A percentile compares a stretch with the other conserved stretches of the same genome.
Evolutionary conservation across 495 filamentous ascomycete species (phyloP).

Genomic region (Hypoxylon lenormandii): DNA sequence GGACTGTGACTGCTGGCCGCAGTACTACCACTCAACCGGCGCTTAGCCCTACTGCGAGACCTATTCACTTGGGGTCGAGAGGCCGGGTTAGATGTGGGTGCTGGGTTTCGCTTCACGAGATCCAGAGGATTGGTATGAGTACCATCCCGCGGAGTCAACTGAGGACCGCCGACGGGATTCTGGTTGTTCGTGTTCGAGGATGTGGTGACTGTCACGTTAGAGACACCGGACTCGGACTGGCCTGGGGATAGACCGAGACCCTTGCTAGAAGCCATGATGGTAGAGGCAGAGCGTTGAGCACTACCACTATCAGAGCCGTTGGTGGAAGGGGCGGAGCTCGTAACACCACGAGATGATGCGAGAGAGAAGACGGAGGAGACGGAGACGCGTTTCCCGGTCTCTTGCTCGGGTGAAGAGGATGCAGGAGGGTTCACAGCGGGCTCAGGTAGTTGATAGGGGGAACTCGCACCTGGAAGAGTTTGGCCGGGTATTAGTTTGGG

Average conservation of each 20-base stretch:
- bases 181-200: constrained; percentile 56
- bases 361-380: constrained; percentile 74
- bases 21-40: constrained; percentile 81
- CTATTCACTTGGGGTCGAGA: constrained; percentile 63
- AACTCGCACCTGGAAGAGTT: constrained; percentile 42
- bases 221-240: constrained; percentile 64
- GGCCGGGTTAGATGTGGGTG: constrained; percentile 40
- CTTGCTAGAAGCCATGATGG: constrained; percentile 57
- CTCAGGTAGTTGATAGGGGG: constrained; percentile 58
- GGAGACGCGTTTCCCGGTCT: constrained; percentile 72
- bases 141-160: constrained; percentile 59
- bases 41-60: constrained; percentile 78
- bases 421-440: constrained; percentile 59
- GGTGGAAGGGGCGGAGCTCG: constrained; percentile 58
- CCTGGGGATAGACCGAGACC: constrained; percentile 49
- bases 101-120: constrained; percentile 49
- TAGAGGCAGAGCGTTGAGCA: constrained; percentile 49
- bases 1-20: constrained; percentile 77
- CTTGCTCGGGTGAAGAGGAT: constrained; percentile 50
- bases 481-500: constrained; percentile 54
- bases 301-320: constrained; percentile 55
- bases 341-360: constrained; percentile 65
- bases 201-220: constrained; percentile 68
- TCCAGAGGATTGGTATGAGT: constrained; percentile 53
- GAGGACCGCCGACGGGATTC: constrained; percentile 52